A percentile compares a stretch with the other conserved stretches of the same genome.
phyloP scores from a whole-genome alignment of 2,329 filamentous ascomycete genomes.

The Lachnum nothofagi region DNA sequence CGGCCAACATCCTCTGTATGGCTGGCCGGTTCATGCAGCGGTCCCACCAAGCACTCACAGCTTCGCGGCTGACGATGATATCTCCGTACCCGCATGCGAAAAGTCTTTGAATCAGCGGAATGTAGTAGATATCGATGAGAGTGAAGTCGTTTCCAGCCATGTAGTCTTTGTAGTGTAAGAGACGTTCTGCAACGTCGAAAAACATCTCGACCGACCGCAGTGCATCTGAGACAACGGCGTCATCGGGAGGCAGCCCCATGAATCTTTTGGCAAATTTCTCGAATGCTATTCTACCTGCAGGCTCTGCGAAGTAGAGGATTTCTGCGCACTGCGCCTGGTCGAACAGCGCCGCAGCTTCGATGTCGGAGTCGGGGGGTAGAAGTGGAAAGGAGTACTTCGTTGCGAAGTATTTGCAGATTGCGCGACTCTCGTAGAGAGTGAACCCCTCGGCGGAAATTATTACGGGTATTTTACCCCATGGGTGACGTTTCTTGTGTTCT shows the following conservation, averaged over 20 bases:
- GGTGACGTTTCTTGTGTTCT: constrained; percentile 37
- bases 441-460: constrained; percentile 38
- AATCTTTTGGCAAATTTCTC: constrained; percentile 43
- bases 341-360: constrained; percentile 39
- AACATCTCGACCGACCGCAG: constrained; percentile 37
- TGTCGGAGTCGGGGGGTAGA: constrained; percentile 36
- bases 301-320: constrained; percentile 41
- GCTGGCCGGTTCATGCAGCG: constrained; percentile 35
- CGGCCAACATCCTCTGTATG: constrained; percentile 35
- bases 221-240: constrained; percentile 37
- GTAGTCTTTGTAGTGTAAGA: constrained; percentile 38
- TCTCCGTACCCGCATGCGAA: constrained; percentile 39
- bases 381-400: constrained; percentile 43
- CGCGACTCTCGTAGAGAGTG: constrained; percentile 43
- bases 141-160: constrained; percentile 43
- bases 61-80: constrained; percentile 34
- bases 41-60: constrained; percentile 41
- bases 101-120: constrained; percentile 41
- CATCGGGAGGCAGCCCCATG: constrained; percentile 40
- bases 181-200: constrained; percentile 40
- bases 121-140: constrained; percentile 44
- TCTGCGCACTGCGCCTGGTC: constrained; percentile 41
- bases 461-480: constrained; percentile 40
- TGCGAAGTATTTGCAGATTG: constrained; percentile 44
- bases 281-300: constrained; percentile 40